Percentiles rank a stretch among this genome's conserved stretches.
Evolutionary conservation across 1,139 yeast genomes (phyloP).

Genomic region (Lodderomyces oxycetoniae): DNA sequence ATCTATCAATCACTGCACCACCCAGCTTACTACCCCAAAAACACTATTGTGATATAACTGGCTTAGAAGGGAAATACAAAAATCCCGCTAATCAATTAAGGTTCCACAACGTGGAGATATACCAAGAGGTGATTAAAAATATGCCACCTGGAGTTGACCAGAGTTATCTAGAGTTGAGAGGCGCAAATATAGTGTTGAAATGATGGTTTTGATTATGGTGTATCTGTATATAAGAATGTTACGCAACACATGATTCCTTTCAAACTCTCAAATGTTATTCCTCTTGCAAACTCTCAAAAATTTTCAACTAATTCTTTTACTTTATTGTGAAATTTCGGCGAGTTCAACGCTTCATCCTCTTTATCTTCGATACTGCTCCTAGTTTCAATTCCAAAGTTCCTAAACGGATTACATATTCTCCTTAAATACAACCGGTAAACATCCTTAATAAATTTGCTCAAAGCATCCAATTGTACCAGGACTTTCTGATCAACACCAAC

Average conservation of each 20-base stretch:
- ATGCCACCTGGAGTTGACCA: slow-evolving; percentile 93
- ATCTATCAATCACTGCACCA: slow-evolving; percentile 70
- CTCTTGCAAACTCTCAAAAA: no score
- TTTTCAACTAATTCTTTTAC: slow-evolving; percentile 29
- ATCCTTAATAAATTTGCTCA: slow-evolving; percentile 29
- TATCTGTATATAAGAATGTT: slow-evolving; percentile 1
- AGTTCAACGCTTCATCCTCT: slow-evolving; percentile 20
- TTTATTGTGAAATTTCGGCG: slow-evolving; percentile 34
- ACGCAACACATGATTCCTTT: no score
- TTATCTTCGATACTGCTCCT: no score
- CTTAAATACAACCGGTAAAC: slow-evolving; percentile 49
- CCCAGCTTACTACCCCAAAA: slow-evolving; percentile 80
- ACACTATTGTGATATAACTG: slow-evolving; percentile 92
- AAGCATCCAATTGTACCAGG: slow-evolving; percentile 16
- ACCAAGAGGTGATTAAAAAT: slow-evolving; percentile 66
- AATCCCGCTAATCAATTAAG: slow-evolving; percentile 74
- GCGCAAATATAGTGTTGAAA: slow-evolving; percentile 79
- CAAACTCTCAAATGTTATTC: no score
- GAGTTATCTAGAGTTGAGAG: slow-evolving; percentile 81
- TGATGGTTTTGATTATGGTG: slow-evolving; percentile 13
- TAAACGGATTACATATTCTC: slow-evolving; percentile 55
- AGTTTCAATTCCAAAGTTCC: slow-evolving; percentile 19
- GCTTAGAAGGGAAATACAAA: slow-evolving; percentile 73
- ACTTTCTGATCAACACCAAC: slow-evolving; percentile 36
- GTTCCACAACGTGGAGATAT: slow-evolving; percentile 80